Percentiles rank a stretch among this genome's conserved stretches.
Evolutionary conservation across 1,284 basidiomycete genomes (phyloP).

Genomic region (Kwoniella shivajii): DNA sequence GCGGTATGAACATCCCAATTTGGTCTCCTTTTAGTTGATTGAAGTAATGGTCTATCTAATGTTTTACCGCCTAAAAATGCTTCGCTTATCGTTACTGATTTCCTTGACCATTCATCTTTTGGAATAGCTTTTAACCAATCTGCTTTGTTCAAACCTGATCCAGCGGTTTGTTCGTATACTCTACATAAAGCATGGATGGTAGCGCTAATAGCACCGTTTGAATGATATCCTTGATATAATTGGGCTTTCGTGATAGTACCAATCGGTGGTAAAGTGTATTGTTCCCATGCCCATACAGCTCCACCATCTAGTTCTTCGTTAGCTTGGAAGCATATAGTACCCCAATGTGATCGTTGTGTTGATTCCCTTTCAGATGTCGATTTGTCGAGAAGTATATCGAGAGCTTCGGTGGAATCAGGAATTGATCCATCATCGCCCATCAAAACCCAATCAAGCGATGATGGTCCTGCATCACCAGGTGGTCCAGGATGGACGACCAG

Average conservation of each 20-base stretch:
- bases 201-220: slow-evolving; percentile 49
- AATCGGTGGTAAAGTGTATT: slow-evolving; percentile 51
- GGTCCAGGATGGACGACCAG: slow-evolving; percentile 58
- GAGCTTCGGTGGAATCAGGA: slow-evolving; percentile 40
- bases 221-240: slow-evolving; percentile 55
- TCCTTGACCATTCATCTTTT: slow-evolving; percentile 24
- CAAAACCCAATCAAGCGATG: slow-evolving; percentile 57
- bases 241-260: slow-evolving; percentile 52
- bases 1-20: slow-evolving; percentile 47
- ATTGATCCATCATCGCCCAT: slow-evolving; percentile 54
- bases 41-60: slow-evolving; percentile 53
- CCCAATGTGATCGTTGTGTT: slow-evolving; percentile 53
- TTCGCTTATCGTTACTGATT: slow-evolving; percentile 41
- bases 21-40: slow-evolving; percentile 46
- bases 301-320: slow-evolving; percentile 56
- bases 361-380: slow-evolving; percentile 22
- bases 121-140: slow-evolving; percentile 19
- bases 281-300: slow-evolving; percentile 58
- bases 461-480: slow-evolving; percentile 57
- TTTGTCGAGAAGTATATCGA: slow-evolving; percentile 36
- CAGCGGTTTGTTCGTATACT: slow-evolving; percentile 27
- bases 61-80: slow-evolving; percentile 52
- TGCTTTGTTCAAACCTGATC: not conserved
- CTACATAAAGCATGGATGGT: slow-evolving; percentile 53
- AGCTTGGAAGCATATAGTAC: slow-evolving; percentile 56